Base-by-base conservation (phyloP, 345 rosid species). In the Eucalyptus pumila region DNA sequence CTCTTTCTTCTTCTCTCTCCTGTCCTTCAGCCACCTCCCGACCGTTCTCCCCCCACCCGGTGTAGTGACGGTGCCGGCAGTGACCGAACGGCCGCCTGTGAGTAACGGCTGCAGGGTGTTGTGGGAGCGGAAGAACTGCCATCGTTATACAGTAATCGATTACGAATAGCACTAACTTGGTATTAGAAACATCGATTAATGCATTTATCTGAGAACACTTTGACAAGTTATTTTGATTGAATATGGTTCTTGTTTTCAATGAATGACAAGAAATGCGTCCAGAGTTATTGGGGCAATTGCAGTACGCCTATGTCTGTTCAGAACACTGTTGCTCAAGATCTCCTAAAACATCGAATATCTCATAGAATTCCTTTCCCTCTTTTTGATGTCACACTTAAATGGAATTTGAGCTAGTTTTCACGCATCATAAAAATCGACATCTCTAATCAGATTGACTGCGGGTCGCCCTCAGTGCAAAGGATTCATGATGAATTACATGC, bases 11-110 rank as follows among this genome's bases (percentile, higher is more conserved):
- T 95, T 97, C 94, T 96, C 99, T 88, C 94, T 96, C 91, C 99
- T 94, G 87, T 98, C 99, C 91, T 98, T 98, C 92, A 98, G 90
- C 99, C 99, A 98, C 91, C 99, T 94, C 58, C 99, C 98, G 5
- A 97, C 98, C 1, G 99, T 98, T 92, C 96, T 98, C 19, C 96
- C 94, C 56, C 93, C 95, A 44, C 92, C 94, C 1, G 99, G 96
- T 48, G 98, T 92, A 65, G 87, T 92, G 72, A 91, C 88, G 5
- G 87, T 86, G 67, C 65, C 91, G 34, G 94, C 96, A 10, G 92
- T 80, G 87, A 94, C 88, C 67, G 94, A 91, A 12, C 98, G 94
- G 32, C 93, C 92, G 65, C 93, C 94, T 34, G 94, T 92, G 94
- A 97, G 93, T 40, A 96, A 92, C 23, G 99, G 98, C 87, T 95